Conservation (phyloP, 768 basidiomycete species). For the Podaxis sp. region DNA sequence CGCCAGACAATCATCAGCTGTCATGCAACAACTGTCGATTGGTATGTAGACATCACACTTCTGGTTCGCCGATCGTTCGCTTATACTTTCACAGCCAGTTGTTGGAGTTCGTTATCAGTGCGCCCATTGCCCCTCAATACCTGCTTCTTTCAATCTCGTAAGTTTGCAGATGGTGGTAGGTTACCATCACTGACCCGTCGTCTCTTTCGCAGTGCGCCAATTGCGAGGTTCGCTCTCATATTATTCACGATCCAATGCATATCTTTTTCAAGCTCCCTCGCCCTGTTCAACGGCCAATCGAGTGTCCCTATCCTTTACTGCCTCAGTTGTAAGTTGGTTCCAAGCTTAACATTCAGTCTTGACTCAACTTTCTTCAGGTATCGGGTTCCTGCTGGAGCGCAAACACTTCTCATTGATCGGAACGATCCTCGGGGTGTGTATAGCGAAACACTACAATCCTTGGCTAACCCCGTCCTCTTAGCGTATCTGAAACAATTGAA, state of each 20-base stretch:
- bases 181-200: not conserved
- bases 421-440: conserved; percentile 58
- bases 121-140: conserved; percentile 80
- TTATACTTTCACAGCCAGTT: conserved; percentile 52
- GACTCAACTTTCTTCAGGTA: conserved; percentile 48
- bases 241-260: conserved; percentile 80
- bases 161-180: conserved; percentile 22
- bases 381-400: conserved; percentile 58
- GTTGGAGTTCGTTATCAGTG: conserved; percentile 86
- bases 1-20: conserved; percentile 54
- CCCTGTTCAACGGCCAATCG: conserved; percentile 61
- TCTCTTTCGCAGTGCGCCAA: conserved; percentile 58
- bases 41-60: conserved; percentile 34
- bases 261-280: conserved; percentile 86
- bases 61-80: not conserved
- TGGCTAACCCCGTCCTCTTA: conserved; percentile 24
- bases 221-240: conserved; percentile 80
- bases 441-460: no score
- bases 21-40: conserved; percentile 61
- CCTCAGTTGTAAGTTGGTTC: conserved; percentile 57
- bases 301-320: conserved; percentile 58
- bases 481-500: conserved; percentile 62
- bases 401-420: conserved; percentile 34
- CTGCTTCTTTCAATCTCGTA: conserved; percentile 74
- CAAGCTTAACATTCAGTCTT: not conserved